Evolutionary conservation across 768 basidiomycete genomes (phyloP).

Genomic region (Psilocybe cyanescens): DNA sequence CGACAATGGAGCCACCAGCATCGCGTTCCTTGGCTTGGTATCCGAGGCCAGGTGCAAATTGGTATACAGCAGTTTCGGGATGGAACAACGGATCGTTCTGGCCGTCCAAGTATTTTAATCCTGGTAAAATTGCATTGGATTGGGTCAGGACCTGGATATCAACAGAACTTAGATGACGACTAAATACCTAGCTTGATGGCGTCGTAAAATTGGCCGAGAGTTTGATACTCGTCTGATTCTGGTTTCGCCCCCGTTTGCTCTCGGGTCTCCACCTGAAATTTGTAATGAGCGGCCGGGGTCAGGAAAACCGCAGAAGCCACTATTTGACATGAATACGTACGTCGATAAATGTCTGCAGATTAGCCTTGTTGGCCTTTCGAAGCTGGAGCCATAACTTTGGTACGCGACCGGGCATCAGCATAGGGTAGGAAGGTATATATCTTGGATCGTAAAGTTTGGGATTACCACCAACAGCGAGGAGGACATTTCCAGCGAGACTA

Average conservation of each 20-base stretch:
- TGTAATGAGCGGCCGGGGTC: not conserved
- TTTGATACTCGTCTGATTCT: not conserved
- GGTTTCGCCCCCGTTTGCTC: not conserved
- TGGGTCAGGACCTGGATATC: not conserved
- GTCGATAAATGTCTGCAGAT: constrained; percentile 1
- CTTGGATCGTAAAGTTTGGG: constrained; percentile 1
- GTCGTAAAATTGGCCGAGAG: constrained; percentile 9
- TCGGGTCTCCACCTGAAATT: not conserved
- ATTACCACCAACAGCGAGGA: not conserved
- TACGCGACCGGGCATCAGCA: not conserved
- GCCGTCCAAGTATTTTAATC: constrained; percentile 7
- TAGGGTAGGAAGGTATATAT: not conserved
- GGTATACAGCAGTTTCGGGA: constrained; percentile 1
- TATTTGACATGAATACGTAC: not conserved
- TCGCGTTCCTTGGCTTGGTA: constrained; percentile 2
- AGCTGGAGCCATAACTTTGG: constrained; percentile 2
- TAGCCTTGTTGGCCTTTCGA: not conserved
- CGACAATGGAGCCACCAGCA: constrained; percentile 5
- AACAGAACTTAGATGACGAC: not conserved
- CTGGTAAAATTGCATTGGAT: not conserved
- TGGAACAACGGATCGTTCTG: constrained; percentile 9
- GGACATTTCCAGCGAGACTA: constrained; percentile 3
- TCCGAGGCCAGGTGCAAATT: not conserved
- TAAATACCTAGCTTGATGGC: not conserved
- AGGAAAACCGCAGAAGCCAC: not conserved